These are phyloP conservation scores for Rubia yunnanensis DNA, from an alignment of 257 asterid genomes.

Conservation along the genomic window DNA sequence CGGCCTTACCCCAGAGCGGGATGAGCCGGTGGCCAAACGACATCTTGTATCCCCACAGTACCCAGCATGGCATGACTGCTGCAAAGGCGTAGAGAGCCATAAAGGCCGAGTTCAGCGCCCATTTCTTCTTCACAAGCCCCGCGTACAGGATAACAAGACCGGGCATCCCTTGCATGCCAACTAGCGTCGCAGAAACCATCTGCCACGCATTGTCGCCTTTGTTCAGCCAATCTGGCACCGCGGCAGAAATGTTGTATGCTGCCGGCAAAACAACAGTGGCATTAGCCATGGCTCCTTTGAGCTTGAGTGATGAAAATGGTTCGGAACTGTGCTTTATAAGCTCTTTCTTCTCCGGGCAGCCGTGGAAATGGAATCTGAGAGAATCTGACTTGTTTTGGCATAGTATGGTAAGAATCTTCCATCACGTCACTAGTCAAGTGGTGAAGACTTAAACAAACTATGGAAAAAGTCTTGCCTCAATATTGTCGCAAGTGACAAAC, in stretches of 20 bases:
- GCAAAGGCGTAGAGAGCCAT: conserved; percentile 97
- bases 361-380: conserved; percentile 11
- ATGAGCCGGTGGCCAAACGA: conserved; percentile 76
- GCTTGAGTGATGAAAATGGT: not conserved
- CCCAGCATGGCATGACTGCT: conserved; percentile 80
- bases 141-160: conserved; percentile 85
- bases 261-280: conserved; percentile 5
- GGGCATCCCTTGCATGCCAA: conserved; percentile 87
- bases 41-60: conserved; percentile 35
- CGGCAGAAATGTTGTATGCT: conserved; percentile 33
- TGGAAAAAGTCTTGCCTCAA: not conserved
- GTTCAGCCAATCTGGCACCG: conserved; percentile 78
- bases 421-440: not conserved
- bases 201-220: conserved; percentile 99
- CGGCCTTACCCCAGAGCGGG: conserved; percentile 87
- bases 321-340: not conserved
- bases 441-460: not conserved
- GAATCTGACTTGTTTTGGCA: not conserved
- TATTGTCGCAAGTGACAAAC: not conserved
- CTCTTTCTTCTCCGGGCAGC: not conserved
- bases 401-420: not conserved
- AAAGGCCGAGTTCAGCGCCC: conserved; percentile 95
- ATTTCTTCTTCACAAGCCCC: conserved; percentile 79
- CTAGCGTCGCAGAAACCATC: conserved; percentile 75
- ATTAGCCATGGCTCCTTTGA: conserved; percentile 13